phyloP scores from a whole-genome alignment of 176 grass and related monocot species.

The Phyllostachys edulis region DNA sequence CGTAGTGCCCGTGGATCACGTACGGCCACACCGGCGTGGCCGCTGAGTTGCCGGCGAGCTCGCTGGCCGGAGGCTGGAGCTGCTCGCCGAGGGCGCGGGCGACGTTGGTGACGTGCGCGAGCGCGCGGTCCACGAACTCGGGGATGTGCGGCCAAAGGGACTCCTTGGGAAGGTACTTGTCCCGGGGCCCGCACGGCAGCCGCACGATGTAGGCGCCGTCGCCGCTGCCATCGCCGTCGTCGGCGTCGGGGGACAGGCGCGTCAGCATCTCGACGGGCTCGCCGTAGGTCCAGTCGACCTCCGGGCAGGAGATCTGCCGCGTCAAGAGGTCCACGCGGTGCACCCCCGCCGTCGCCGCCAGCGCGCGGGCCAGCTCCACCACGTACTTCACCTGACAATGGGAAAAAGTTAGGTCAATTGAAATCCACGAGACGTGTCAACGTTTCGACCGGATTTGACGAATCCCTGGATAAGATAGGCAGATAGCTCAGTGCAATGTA shows the following conservation, averaged over 20 bases:
- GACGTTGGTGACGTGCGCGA: slow-evolving; percentile 77
- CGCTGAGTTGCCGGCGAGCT: not conserved
- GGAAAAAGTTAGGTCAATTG: not conserved
- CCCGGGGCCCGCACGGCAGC: slow-evolving; percentile 75
- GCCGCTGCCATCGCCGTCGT: not conserved
- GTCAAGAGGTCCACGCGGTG: slow-evolving; percentile 83
- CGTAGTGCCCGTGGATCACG: slow-evolving; percentile 87
- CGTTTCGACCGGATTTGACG: not conserved
- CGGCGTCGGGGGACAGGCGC: not conserved
- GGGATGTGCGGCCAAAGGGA: slow-evolving; percentile 87
- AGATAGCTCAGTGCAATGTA: not conserved
- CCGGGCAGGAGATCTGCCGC: slow-evolving; percentile 68
- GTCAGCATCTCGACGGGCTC: slow-evolving; percentile 91
- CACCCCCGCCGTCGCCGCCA: slow-evolving; percentile 77
- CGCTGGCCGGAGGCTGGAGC: not conserved
- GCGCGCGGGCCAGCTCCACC: slow-evolving; percentile 80
- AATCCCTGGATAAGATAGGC: not conserved
- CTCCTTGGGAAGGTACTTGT: slow-evolving; percentile 85
- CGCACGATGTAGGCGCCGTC: slow-evolving; percentile 86
- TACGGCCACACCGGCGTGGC: slow-evolving; percentile 65
- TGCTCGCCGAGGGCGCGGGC: slow-evolving; percentile 70
- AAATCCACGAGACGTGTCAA: not conserved
- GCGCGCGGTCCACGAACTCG: slow-evolving; percentile 94
- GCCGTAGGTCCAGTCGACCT: slow-evolving; percentile 94
- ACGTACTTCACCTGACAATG: slow-evolving; percentile 82